Conservation (phyloP, 2,329 filamentous ascomycete genomes). For the Talaromyces sp. region DNA sequence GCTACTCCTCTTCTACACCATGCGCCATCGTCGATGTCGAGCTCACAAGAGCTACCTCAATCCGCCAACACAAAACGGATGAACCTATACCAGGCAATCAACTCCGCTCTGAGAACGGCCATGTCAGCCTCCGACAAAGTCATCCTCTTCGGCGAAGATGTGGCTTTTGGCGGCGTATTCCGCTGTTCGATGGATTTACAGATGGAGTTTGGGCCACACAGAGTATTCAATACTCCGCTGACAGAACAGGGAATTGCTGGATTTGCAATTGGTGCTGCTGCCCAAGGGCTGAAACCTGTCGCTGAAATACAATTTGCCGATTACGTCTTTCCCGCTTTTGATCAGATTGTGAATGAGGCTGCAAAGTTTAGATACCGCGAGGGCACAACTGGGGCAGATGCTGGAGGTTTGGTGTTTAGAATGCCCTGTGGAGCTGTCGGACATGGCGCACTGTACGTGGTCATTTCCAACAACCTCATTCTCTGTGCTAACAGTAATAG, state of each 20-base stretch:
- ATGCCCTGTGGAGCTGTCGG: slow-evolving; percentile 92
- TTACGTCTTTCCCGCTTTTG: slow-evolving; percentile 89
- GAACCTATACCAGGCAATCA: slow-evolving; percentile 93
- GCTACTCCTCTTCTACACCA: slow-evolving; percentile 80
- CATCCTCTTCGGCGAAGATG: slow-evolving; percentile 91
- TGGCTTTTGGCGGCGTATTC: slow-evolving; percentile 96
- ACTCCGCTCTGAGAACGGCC: slow-evolving; percentile 80
- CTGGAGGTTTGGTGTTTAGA: slow-evolving; percentile 77
- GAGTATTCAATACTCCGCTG: slow-evolving; percentile 95
- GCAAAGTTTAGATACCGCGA: slow-evolving; percentile 82
- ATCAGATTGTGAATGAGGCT: slow-evolving; percentile 91
- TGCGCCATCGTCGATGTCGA: slow-evolving; percentile 68
- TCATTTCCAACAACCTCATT: neutral
- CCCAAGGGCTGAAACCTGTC: slow-evolving; percentile 87
- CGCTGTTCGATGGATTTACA: slow-evolving; percentile 88
- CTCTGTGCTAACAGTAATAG: slow-evolving; percentile 23
- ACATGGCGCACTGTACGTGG: slow-evolving; percentile 69
- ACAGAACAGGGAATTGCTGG: slow-evolving; percentile 93
- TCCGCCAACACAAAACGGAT: slow-evolving; percentile 74
- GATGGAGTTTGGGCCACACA: slow-evolving; percentile 78
- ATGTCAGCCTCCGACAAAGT: slow-evolving; percentile 81
- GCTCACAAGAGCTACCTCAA: slow-evolving; percentile 70
- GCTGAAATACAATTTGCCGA: slow-evolving; percentile 97
- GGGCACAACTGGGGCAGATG: slow-evolving; percentile 63
- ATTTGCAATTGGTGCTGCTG: slow-evolving; percentile 85